These are phyloP conservation scores for Trametes cinnabarina DNA, from an alignment of 768 basidiomycete species.

Conservation along the genomic window DNA sequence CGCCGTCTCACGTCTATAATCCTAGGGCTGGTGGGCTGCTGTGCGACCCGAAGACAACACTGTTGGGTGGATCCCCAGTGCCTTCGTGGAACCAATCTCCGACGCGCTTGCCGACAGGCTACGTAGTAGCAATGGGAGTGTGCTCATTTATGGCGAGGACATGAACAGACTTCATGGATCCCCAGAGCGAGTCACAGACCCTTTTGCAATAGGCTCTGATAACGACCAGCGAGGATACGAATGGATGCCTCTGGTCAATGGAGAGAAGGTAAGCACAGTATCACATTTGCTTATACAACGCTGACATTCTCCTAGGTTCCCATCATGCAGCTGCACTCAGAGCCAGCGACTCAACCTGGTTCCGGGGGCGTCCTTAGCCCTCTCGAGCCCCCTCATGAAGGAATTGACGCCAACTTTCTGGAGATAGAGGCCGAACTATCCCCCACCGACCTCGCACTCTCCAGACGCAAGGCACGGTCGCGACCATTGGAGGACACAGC, in stretches of 20 bases:
- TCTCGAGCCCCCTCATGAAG: slow-evolving; percentile 20
- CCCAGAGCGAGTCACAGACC: slow-evolving; percentile 11
- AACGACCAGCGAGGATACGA: slow-evolving; percentile 13
- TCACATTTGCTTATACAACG: not conserved
- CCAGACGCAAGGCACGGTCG: not conserved
- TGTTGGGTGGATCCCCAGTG: slow-evolving; percentile 76
- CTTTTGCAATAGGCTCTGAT: slow-evolving; percentile 3
- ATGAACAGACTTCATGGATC: not conserved
- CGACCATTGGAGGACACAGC: not conserved
- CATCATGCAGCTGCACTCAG: slow-evolving; percentile 8
- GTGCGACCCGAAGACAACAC: slow-evolving; percentile 49
- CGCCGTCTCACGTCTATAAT: not conserved
- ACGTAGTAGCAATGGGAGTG: slow-evolving; percentile 16
- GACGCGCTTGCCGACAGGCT: slow-evolving; percentile 51
- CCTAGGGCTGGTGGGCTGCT: slow-evolving; percentile 77
- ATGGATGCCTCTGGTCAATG: slow-evolving; percentile 23
- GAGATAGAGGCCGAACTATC: slow-evolving; percentile 17
- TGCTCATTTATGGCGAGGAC: slow-evolving; percentile 7
- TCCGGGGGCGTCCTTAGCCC: slow-evolving; percentile 14
- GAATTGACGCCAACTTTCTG: slow-evolving; percentile 10
- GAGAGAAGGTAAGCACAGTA: slow-evolving; percentile 20
- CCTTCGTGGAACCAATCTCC: slow-evolving; percentile 59
- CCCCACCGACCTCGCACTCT: slow-evolving; percentile 3
- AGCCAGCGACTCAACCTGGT: not conserved
- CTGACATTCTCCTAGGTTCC: not conserved